These are phyloP conservation scores for Tetracentron sinense DNA, from an alignment of 164 flowering plant species.

Conservation along the genomic window DNA sequence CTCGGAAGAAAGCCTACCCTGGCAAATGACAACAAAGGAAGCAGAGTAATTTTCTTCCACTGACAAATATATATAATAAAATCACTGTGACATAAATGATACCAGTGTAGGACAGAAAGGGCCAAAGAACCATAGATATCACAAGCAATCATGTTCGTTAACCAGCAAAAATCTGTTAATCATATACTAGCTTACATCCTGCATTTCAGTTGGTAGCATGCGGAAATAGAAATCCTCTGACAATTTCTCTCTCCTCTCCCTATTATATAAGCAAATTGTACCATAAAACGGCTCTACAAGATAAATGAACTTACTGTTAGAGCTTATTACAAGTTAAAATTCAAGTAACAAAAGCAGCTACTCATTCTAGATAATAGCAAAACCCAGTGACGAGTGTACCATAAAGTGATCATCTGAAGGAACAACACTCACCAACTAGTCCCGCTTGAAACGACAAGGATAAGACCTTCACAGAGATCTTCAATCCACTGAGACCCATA, in stretches of 20 bases:
- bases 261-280: slow-evolving; percentile 85
- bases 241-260: slow-evolving; percentile 88
- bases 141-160: neutral
- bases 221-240: slow-evolving; percentile 91
- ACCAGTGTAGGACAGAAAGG: neutral
- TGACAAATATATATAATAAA: neutral
- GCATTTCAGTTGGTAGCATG: slow-evolving; percentile 60
- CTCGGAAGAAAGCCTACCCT: slow-evolving; percentile 52
- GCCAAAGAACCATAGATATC: neutral
- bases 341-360: slow-evolving; percentile 2
- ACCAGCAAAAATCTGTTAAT: neutral
- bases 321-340: neutral
- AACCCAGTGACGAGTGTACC: neutral
- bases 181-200: slow-evolving; percentile 57
- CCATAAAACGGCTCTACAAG: slow-evolving; percentile 93
- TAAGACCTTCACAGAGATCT: slow-evolving; percentile 84
- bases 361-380: neutral
- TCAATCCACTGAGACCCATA: slow-evolving; percentile 57
- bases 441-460: slow-evolving; percentile 92
- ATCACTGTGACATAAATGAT: neutral
- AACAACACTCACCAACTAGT: slow-evolving; percentile 64
- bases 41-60: neutral
- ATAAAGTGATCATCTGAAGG: slow-evolving; percentile 1
- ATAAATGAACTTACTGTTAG: slow-evolving; percentile 11
- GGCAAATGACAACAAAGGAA: slow-evolving; percentile 14